Base-by-base conservation (phyloP, 495 filamentous ascomycete genomes). In the Aspergillus avenaceus region DNA sequence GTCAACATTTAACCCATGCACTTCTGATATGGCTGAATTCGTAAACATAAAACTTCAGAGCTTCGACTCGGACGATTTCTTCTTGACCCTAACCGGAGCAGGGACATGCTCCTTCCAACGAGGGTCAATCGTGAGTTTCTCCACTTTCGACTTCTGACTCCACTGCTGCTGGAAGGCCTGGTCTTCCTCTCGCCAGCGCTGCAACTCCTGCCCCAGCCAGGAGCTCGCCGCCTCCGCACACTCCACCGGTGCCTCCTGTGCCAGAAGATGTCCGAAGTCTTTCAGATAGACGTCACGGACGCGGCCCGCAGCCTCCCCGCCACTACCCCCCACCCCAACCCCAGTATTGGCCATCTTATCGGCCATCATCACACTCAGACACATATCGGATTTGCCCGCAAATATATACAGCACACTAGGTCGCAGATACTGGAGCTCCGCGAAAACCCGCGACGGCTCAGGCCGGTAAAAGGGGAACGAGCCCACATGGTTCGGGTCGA, bases 381-480 rank as follows among this genome's bases (percentile, higher is more conserved):
- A 86, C 54, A 96, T 74, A 6, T 80, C 64, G 8, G 84, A 88
- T 27, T 75, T 69, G 6, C 66, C 79, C 24, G 83, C 92, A 63
- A 91, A 90, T 40, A 97, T 71, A 68, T 90, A 98, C 16, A 96
- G 69, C 16, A 87, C 84, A n/a, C 82, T 84, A 0, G 92, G 90
- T 2, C 86, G 79, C 27, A 98, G 68, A 51, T 77, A 61, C 0
- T 83, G 83, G 4, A 98, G 77, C 40, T 83, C 72, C 1, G 71
- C 53, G 49, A 87, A 85, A 26, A 86, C 83, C 8, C 65, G 63
- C 19, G 65, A 59, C 5, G 85, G 79, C 58, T 96, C 93, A 24
- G 88, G 75, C 4, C 87, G 76, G 72, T 93, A 91, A 69, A 96
- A 90, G 1, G 82, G 83, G 51, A 73, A 77, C 12, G 54, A 60